Percentiles rank a stretch among this genome's conserved stretches.
phyloP scores from a whole-genome alignment of 441 rosid genomes.

The Populus hybrid region DNA sequence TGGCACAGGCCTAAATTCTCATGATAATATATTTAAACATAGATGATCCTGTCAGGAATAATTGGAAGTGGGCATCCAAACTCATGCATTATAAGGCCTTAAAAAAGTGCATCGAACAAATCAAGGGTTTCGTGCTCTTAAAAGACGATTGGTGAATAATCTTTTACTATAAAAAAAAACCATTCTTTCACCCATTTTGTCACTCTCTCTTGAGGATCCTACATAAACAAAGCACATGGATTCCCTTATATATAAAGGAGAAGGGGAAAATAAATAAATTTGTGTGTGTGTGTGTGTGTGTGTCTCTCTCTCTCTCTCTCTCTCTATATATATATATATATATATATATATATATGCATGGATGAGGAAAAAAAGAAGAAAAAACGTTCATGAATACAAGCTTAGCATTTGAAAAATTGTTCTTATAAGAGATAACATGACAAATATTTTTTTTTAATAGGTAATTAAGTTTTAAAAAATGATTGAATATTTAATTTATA shows the following conservation, averaged over 20 bases:
- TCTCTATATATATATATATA: too few relatives aligned
- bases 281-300: too few relatives aligned
- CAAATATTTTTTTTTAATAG: too few relatives aligned
- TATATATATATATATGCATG: too few relatives aligned
- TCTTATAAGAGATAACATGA: too few relatives aligned
- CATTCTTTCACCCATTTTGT: neutral
- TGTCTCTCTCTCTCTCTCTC: too few relatives aligned
- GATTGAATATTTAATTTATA: too few relatives aligned
- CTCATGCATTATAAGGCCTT: neutral
- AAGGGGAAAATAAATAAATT: neutral
- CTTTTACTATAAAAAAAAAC: neutral
- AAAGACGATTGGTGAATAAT: neutral
- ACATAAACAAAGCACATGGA: neutral
- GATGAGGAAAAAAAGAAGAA: too few relatives aligned
- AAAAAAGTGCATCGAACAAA: constrained; percentile 14
- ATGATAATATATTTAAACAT: neutral
- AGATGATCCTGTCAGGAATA: neutral
- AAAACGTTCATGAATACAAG: too few relatives aligned
- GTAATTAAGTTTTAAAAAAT: too few relatives aligned
- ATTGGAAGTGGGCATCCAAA: neutral
- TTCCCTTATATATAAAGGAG: neutral
- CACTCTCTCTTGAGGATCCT: neutral
- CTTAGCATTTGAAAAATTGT: too few relatives aligned
- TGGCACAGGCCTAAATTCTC: neutral
- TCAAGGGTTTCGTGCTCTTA: neutral